Percentiles rank a stretch among this genome's conserved stretches.
These are phyloP conservation scores for Auricularia cornea DNA, from an alignment of 768 basidiomycete genomes.

Conservation along the genomic window DNA sequence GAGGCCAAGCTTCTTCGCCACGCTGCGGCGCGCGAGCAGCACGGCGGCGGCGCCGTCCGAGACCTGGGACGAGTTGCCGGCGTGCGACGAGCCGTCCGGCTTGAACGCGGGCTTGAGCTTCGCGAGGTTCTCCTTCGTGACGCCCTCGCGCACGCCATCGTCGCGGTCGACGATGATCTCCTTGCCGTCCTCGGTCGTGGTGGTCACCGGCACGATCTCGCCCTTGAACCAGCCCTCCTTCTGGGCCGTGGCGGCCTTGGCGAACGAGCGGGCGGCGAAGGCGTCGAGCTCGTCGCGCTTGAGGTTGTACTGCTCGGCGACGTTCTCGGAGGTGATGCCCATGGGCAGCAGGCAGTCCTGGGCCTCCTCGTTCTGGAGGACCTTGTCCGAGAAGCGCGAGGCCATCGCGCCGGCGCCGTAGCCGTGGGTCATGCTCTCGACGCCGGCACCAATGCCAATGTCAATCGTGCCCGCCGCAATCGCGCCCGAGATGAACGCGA, in stretches of 20 bases:
- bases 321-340: slow-evolving; percentile 95
- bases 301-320: slow-evolving; percentile 68
- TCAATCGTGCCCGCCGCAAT: slow-evolving; percentile 76
- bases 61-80: slow-evolving; percentile 79
- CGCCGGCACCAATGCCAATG: slow-evolving; percentile 85
- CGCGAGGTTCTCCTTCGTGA: slow-evolving; percentile 64
- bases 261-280: slow-evolving; percentile 77
- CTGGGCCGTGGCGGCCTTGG: slow-evolving; percentile 72
- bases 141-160: slow-evolving; percentile 80
- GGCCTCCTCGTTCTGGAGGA: slow-evolving; percentile 59
- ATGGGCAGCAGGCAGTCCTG: slow-evolving; percentile 80
- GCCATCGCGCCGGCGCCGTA: slow-evolving; percentile 53
- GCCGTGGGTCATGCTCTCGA: slow-evolving; percentile 83
- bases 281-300: slow-evolving; percentile 71
- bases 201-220: slow-evolving; percentile 78
- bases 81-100: slow-evolving; percentile 64
- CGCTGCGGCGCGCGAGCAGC: slow-evolving; percentile 68
- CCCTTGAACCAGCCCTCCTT: slow-evolving; percentile 73
- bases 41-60: slow-evolving; percentile 92
- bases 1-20: slow-evolving; percentile 75
- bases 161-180: slow-evolving; percentile 70
- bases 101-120: slow-evolving; percentile 85
- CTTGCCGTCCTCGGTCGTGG: slow-evolving; percentile 57
- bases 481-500: slow-evolving; percentile 74
- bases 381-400: slow-evolving; percentile 51